A percentile compares a stretch with the other conserved stretches of the same genome.
These are phyloP conservation scores for Jimgerdemannia lactiflua DNA, from an alignment of 192 early-diverging fungal species.

Conservation along the genomic window DNA sequence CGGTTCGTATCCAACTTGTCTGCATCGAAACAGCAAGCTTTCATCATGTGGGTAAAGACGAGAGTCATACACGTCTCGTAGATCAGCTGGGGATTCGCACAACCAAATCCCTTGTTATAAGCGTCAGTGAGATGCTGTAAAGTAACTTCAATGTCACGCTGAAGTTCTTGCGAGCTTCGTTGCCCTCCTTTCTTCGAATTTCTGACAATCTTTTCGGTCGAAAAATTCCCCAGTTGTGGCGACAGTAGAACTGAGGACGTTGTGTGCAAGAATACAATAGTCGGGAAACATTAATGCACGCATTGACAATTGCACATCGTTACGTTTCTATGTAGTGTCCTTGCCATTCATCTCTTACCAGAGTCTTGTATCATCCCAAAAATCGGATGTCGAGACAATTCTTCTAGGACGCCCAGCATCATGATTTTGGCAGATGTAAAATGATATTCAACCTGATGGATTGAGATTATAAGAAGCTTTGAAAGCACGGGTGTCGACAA, in stretches of 20 bases:
- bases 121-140: constrained; percentile 40
- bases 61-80: constrained; percentile 32
- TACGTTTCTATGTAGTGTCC: not conserved
- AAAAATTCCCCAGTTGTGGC: not conserved
- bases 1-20: constrained; percentile 10
- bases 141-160: constrained; percentile 14
- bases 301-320: no score
- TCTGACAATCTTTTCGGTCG: not conserved
- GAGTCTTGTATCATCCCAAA: constrained; percentile 46
- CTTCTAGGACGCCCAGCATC: constrained; percentile 9
- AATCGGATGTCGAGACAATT: constrained; percentile 13
- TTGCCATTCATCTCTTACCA: constrained; percentile 26
- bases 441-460: constrained; percentile 4
- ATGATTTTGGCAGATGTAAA: constrained; percentile 10
- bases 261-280: not conserved
- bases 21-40: constrained; percentile 28
- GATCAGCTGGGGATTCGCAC: constrained; percentile 35
- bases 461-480: not conserved
- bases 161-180: not conserved
- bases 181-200: not conserved
- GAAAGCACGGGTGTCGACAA: not conserved
- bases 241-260: constrained; percentile 8
- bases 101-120: constrained; percentile 21
- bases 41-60: constrained; percentile 26
- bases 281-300: no score